phyloP scores from a whole-genome alignment of 306 rosid species.

The Malus orientalis region DNA sequence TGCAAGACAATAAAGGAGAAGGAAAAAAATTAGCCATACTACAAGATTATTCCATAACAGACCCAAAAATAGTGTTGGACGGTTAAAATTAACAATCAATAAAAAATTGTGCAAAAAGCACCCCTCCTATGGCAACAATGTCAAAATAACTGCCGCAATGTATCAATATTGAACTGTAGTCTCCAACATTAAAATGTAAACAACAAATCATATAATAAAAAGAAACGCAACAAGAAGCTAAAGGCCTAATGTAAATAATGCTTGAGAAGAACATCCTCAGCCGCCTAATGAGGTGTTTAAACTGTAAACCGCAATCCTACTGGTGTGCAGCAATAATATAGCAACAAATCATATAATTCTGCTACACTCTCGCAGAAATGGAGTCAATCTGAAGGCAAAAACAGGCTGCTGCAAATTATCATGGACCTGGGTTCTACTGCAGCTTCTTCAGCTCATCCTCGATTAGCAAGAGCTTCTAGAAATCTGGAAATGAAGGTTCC shows the following conservation, averaged over 20 bases:
- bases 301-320: not conserved
- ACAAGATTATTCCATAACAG: not conserved
- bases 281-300: not conserved
- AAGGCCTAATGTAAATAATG: not conserved
- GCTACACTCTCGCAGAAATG: not conserved
- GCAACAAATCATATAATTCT: not conserved
- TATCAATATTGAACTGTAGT: no score
- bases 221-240: no score
- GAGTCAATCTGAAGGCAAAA: not conserved
- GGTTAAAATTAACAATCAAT: not conserved
- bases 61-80: not conserved
- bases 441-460: not conserved
- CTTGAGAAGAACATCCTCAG: not conserved
- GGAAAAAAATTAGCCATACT: constrained; percentile 11
- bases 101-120: not conserved
- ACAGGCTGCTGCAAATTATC: not conserved
- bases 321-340: not conserved
- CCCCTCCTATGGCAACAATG: not conserved
- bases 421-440: not conserved
- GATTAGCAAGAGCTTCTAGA: not conserved
- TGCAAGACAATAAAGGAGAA: not conserved
- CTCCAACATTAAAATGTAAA: no score
- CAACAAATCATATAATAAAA: no score
- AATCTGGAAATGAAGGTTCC: no score
- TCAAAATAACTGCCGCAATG: no score